phyloP scores from a whole-genome alignment of 805 yeast genomes.

The Priceomyces haplophilus region DNA sequence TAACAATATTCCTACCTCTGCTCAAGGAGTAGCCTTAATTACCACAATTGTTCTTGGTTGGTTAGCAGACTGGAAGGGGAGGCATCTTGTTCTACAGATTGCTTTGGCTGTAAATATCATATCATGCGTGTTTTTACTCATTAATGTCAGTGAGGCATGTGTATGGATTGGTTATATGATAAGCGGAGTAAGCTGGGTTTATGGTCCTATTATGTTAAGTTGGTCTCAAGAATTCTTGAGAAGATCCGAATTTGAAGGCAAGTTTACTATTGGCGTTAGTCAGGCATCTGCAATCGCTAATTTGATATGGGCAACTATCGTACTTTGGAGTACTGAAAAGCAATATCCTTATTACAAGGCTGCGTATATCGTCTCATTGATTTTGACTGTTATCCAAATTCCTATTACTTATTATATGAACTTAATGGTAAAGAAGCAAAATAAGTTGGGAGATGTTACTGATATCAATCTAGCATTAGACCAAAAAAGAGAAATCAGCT shows the following conservation, averaged over 20 bases:
- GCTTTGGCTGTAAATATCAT: slow-evolving; percentile 3
- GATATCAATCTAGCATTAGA: slow-evolving; percentile 1
- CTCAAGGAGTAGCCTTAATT: slow-evolving; percentile 5
- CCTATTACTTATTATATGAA: slow-evolving; percentile 5
- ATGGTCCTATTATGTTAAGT: slow-evolving; percentile 6
- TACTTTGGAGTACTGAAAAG: slow-evolving; percentile 7
- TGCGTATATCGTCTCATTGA: slow-evolving; percentile 5
- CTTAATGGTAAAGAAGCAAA: background rate
- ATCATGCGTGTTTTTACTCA: slow-evolving; percentile 6
- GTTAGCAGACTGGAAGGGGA: slow-evolving; percentile 7
- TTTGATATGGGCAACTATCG: slow-evolving; percentile 7
- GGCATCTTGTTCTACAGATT: slow-evolving; percentile 5
- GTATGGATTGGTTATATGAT: slow-evolving; percentile 6
- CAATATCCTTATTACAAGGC: slow-evolving; percentile 7
- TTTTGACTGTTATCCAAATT: slow-evolving; percentile 5
- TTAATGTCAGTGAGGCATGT: slow-evolving; percentile 2
- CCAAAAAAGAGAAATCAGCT: background rate
- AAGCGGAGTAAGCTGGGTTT: slow-evolving; percentile 7
- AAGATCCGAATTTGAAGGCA: slow-evolving; percentile 7
- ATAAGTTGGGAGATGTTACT: slow-evolving; percentile 5
- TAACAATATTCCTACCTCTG: slow-evolving; percentile 29
- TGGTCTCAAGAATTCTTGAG: slow-evolving; percentile 7
- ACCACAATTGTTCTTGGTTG: slow-evolving; percentile 4
- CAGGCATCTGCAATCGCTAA: slow-evolving; percentile 7
- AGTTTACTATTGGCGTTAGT: slow-evolving; percentile 4